These are phyloP conservation scores for Hortiboletus flavorubellus DNA, from an alignment of 768 basidiomycete species.

Conservation along the genomic window DNA sequence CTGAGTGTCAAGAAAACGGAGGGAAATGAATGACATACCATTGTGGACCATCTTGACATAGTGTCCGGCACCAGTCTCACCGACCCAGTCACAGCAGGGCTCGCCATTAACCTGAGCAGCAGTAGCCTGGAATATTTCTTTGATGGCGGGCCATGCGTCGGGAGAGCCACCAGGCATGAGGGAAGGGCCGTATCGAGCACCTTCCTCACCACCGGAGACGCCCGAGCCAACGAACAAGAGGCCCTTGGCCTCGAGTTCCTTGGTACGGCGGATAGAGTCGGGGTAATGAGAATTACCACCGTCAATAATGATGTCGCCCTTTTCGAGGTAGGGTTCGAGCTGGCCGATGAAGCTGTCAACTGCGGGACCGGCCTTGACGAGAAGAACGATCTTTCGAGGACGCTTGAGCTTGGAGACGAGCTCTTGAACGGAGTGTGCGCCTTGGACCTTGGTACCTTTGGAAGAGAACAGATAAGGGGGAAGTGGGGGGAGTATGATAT, in stretches of 20 bases:
- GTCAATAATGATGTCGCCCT: constrained; percentile 98
- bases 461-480: constrained; percentile 16
- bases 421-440: constrained; percentile 92
- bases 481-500: constrained; percentile 24
- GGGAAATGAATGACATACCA: constrained; percentile 42
- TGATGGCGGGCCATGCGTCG: constrained; percentile 94
- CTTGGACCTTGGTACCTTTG: constrained; percentile 90
- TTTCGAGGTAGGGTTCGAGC: constrained; percentile 84
- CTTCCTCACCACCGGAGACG: constrained; percentile 99
- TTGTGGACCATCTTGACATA: constrained; percentile 99
- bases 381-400: constrained; percentile 95
- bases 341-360: constrained; percentile 95
- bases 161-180: constrained; percentile 98
- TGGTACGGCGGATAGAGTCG: constrained; percentile 91
- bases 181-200: constrained; percentile 94
- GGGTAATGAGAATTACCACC: constrained; percentile 99
- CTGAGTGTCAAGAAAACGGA: constrained; percentile 5
- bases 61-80: constrained; percentile 91
- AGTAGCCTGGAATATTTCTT: constrained; percentile 98
- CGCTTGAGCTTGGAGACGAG: constrained; percentile 88
- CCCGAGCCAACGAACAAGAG: constrained; percentile 97
- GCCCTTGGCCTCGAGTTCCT: constrained; percentile 93
- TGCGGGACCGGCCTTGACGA: constrained; percentile 96
- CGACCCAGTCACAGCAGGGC: constrained; percentile 99
- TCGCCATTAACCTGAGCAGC: constrained; percentile 92